These are phyloP conservation scores for Lentinula guzmanii DNA, from an alignment of 768 basidiomycete species.

Conservation along the genomic window DNA sequence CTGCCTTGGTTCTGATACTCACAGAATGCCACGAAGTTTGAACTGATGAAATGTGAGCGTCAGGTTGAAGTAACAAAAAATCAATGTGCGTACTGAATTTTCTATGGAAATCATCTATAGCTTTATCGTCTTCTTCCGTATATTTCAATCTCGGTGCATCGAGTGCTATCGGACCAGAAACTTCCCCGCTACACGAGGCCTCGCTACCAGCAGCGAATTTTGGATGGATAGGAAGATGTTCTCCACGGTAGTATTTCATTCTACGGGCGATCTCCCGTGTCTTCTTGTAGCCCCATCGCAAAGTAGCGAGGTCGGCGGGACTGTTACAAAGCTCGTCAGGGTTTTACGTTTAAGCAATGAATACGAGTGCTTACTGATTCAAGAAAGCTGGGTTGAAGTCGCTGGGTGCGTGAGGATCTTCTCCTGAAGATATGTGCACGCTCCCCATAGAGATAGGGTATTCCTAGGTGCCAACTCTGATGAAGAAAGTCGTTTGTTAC, in stretches of 20 bases:
- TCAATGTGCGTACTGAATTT: constrained; percentile 11
- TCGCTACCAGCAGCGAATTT: constrained; percentile 9
- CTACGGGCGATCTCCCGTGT: constrained; percentile 26
- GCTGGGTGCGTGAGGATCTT: constrained; percentile 22
- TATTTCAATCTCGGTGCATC: constrained; percentile 17
- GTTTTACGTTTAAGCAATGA: background rate
- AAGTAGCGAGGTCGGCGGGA: constrained; percentile 17
- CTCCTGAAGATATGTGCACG: constrained; percentile 27
- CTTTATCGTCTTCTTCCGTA: constrained; percentile 18
- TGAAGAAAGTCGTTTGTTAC: background rate
- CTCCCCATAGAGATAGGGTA: constrained; percentile 30
- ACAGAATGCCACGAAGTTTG: constrained; percentile 20
- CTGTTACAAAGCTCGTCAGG: constrained; percentile 6
- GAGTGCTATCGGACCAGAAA: constrained; percentile 11
- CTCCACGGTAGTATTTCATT: constrained; percentile 21
- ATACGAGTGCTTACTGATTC: constrained; percentile 18
- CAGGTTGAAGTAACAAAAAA: background rate
- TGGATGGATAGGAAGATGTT: constrained; percentile 13
- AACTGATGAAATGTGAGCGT: constrained; percentile 7
- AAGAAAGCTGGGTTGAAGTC: constrained; percentile 28
- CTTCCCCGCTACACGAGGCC: constrained; percentile 5
- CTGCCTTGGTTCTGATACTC: background rate
- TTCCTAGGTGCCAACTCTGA: constrained; percentile 10
- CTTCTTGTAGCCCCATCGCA: constrained; percentile 21
- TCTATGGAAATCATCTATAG: constrained; percentile 13